These are phyloP conservation scores for Kodamaea sagamina DNA, from an alignment of 805 yeast species.

Conservation along the genomic window DNA sequence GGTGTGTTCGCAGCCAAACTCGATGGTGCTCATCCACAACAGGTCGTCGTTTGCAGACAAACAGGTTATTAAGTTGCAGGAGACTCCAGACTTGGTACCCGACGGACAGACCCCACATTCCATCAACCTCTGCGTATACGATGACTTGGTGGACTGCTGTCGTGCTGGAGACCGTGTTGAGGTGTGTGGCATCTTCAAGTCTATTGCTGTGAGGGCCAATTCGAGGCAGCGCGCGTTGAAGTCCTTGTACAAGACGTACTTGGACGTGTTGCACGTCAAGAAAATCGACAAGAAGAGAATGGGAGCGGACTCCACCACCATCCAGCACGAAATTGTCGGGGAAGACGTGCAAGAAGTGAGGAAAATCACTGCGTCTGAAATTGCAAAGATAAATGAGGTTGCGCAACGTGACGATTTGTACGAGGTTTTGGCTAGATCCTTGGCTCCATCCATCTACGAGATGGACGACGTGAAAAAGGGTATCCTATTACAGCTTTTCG, in stretches of 20 bases:
- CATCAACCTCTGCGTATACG: constrained; percentile 89
- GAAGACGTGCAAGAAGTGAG: constrained; percentile 79
- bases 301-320: constrained; percentile 76
- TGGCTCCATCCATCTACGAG: constrained; percentile 97
- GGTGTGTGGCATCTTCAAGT: constrained; percentile 92
- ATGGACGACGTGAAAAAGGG: constrained; percentile 98
- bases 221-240: constrained; percentile 82
- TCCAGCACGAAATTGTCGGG: constrained; percentile 52
- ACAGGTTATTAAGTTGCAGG: constrained; percentile 91
- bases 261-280: constrained; percentile 91
- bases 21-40: constrained; percentile 90
- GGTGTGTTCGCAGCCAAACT: constrained; percentile 76
- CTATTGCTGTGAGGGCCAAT: constrained; percentile 87
- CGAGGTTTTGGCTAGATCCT: constrained; percentile 80
- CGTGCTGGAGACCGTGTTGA: constrained; percentile 97
- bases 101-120: constrained; percentile 99
- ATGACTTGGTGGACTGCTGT: constrained; percentile 90
- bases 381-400: constrained; percentile 59
- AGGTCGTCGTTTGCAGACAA: constrained; percentile 92
- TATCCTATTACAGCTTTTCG: constrained; percentile 85
- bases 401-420: constrained; percentile 77
- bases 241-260: constrained; percentile 83
- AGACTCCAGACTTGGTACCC: constrained; percentile 94
- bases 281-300: constrained; percentile 81
- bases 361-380: constrained; percentile 66